Conservation (phyloP, 2,329 filamentous ascomycete species). For the Didymella lethalis region DNA sequence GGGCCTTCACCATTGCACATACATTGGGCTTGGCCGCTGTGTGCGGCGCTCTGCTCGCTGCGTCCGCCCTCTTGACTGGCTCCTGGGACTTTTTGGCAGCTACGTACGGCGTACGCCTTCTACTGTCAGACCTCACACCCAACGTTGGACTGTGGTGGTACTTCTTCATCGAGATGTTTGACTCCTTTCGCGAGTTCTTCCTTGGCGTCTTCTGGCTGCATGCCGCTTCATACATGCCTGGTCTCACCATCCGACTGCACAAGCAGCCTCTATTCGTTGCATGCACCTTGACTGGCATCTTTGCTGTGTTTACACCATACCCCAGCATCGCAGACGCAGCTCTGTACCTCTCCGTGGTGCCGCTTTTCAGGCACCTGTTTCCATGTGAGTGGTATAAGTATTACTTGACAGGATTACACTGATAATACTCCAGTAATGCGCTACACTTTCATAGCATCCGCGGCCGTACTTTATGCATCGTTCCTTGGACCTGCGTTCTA, state of each 20-base stretch:
- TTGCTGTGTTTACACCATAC: slow-evolving; percentile 96
- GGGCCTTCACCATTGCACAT: slow-evolving; percentile 64
- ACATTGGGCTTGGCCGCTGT: slow-evolving; percentile 61
- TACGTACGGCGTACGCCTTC: slow-evolving; percentile 91
- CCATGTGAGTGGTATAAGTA: slow-evolving; percentile 66
- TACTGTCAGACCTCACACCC: slow-evolving; percentile 89
- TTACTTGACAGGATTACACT: slow-evolving; percentile 1
- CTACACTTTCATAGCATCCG: slow-evolving; percentile 86
- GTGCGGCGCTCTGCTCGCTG: slow-evolving; percentile 64
- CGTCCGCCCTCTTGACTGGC: slow-evolving; percentile 76
- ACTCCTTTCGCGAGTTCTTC: slow-evolving; percentile 97
- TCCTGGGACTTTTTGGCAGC: slow-evolving; percentile 89
- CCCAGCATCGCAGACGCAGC: slow-evolving; percentile 91
- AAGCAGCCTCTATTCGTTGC: slow-evolving; percentile 87
- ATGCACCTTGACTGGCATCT: slow-evolving; percentile 84
- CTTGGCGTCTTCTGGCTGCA: slow-evolving; percentile 98
- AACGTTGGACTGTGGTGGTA: slow-evolving; percentile 99
- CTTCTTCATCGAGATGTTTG: slow-evolving; percentile 99
- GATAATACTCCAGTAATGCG: slow-evolving; percentile 72
- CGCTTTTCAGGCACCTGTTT: slow-evolving; percentile 90
- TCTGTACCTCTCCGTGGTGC: slow-evolving; percentile 81
- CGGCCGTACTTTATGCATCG: slow-evolving; percentile 84
- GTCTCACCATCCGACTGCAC: slow-evolving; percentile 81
- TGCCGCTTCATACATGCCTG: slow-evolving; percentile 86
- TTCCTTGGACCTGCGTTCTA: slow-evolving; percentile 95